Base-by-base conservation (phyloP, 2,329 filamentous ascomycete species). In the Dothideomycetidae sp. region DNA sequence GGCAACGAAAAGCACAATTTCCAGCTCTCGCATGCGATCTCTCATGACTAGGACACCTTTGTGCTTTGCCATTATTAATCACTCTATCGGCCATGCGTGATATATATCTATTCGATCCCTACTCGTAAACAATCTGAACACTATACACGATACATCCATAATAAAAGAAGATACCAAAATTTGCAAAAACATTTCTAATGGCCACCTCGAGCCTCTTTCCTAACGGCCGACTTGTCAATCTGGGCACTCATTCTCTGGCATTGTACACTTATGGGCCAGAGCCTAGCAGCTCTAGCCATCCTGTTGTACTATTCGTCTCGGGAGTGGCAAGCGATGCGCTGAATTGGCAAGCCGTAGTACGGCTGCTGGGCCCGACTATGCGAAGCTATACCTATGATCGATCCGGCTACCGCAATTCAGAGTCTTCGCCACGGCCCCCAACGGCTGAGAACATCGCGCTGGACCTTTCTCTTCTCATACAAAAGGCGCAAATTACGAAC, bases 301-400 rank as follows among this genome's bases (percentile, higher is more conserved):
- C 36, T 13, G 26, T 38, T 19, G 29, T 38, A 13, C 16, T 38
- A 15, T 38, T 38, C 36, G 16, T 38, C 31, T 33, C 31, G 14
- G 31, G 31, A n/a, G 31, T 33, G 31, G 31, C 31, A 10, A 14
- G 31, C 30, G 36, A 19, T 33, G 39, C 14, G 10, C 41, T 47
- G 18, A 36, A 33, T 19, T 48, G 46, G 46, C 12, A 29, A 16
- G 46, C 43, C 11, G 45, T 47, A 13, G 29, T 41, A 14, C 44
- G 45, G 19, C 39, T 41, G 31, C 36, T 48, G 5, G 12, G 31
- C 12, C 10, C 45, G 17, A 39, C 36, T 0, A 31, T 47, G 29
- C 46, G 45, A 21, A 46, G 45, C 43, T 48, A 43, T 38, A 47
- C 46, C 13, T 48, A 48, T 33, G 46, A 48, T 36, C 46, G 46